A percentile compares a stretch with the other conserved stretches of the same genome.
phyloP scores from a whole-genome alignment of 2,329 filamentous ascomycete genomes.

The Fusarium nodosum region DNA sequence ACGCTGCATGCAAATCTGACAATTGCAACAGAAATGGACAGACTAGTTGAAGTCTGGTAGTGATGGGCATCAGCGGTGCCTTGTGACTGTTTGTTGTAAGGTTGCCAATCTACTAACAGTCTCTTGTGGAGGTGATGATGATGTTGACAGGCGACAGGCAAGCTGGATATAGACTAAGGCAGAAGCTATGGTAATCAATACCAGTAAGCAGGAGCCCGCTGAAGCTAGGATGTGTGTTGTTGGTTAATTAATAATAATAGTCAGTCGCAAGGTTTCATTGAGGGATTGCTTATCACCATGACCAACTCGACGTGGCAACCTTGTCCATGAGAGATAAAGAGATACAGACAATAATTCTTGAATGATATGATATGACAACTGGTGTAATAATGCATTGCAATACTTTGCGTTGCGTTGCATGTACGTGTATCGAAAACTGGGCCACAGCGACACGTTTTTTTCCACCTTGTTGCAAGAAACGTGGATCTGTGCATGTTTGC shows the following conservation, averaged over 20 bases:
- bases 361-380: constrained; percentile 33
- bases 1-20: constrained; percentile 48
- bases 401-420: constrained; percentile 6
- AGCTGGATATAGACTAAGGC: constrained; percentile 23
- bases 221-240: constrained; percentile 12
- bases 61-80: constrained; percentile 26
- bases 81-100: constrained; percentile 8
- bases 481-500: constrained; percentile 38
- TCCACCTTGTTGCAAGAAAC: constrained; percentile 16
- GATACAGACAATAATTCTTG: background rate
- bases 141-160: constrained; percentile 5
- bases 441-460: constrained; percentile 1
- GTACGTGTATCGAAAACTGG: constrained; percentile 13
- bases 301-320: constrained; percentile 8
- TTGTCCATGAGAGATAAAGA: background rate
- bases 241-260: constrained; percentile 8
- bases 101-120: background rate
- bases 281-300: constrained; percentile 19
- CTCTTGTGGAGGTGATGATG: constrained; percentile 22
- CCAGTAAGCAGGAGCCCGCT: constrained; percentile 6
- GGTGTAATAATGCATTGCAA: background rate
- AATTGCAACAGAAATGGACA: constrained; percentile 26
- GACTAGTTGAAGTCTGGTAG: constrained; percentile 37
- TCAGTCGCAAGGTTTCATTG: background rate
- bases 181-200: constrained; percentile 17